These are phyloP conservation scores for Coniferiporia sulphurascens DNA, from an alignment of 1,284 basidiomycete species.

Conservation along the genomic window DNA sequence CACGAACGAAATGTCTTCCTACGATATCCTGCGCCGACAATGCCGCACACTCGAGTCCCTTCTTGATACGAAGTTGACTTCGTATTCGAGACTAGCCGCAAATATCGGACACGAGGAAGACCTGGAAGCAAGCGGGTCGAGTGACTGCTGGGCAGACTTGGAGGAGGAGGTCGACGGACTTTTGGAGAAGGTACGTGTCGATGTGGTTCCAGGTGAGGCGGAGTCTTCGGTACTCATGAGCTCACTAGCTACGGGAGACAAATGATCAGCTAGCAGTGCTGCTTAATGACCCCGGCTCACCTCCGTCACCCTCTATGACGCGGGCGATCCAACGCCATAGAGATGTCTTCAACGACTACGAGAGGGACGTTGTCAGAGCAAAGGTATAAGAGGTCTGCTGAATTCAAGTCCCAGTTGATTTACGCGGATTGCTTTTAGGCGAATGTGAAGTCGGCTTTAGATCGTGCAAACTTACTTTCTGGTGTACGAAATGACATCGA, in stretches of 20 bases:
- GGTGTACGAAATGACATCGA: slow-evolving; percentile 96
- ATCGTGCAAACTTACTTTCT: slow-evolving; percentile 82
- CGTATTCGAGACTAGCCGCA: slow-evolving; percentile 83
- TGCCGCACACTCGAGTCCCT: slow-evolving; percentile 88
- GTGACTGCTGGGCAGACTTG: slow-evolving; percentile 71
- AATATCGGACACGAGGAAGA: slow-evolving; percentile 66
- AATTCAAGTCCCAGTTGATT: background rate
- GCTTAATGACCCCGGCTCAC: slow-evolving; percentile 66
- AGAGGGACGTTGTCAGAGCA: slow-evolving; percentile 77
- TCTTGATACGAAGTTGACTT: slow-evolving; percentile 85
- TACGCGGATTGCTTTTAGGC: slow-evolving; percentile 37
- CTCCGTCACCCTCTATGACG: slow-evolving; percentile 80
- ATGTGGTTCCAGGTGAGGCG: slow-evolving; percentile 9
- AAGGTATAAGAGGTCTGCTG: slow-evolving; percentile 49
- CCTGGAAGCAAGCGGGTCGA: slow-evolving; percentile 64
- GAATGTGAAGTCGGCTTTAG: slow-evolving; percentile 80
- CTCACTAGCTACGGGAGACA: slow-evolving; percentile 70
- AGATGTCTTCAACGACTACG: slow-evolving; percentile 87
- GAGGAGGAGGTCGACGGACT: slow-evolving; percentile 86
- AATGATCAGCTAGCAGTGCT: slow-evolving; percentile 71
- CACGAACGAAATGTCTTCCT: slow-evolving; percentile 51
- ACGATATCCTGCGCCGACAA: slow-evolving; percentile 79
- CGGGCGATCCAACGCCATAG: slow-evolving; percentile 88
- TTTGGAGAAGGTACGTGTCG: slow-evolving; percentile 69
- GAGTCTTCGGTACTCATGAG: slow-evolving; percentile 5